Percentiles rank a stretch among this genome's conserved stretches.
These are phyloP conservation scores for Curvularia lunata DNA, from an alignment of 2,329 filamentous ascomycete species.

Conservation along the genomic window DNA sequence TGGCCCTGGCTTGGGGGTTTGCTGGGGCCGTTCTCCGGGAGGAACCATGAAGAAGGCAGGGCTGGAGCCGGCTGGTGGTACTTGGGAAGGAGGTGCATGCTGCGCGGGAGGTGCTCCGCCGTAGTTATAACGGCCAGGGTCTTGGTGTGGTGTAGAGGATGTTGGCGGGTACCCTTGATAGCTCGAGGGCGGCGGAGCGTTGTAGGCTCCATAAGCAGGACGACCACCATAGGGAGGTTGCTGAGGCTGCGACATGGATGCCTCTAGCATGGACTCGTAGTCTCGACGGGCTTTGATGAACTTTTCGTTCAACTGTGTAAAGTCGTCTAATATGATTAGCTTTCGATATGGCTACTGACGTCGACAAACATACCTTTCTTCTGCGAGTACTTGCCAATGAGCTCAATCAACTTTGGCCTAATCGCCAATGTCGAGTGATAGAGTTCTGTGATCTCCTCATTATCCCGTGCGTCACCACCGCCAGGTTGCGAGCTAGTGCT, in stretches of 20 bases:
- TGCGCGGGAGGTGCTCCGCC: constrained; percentile 38
- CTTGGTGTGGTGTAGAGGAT: constrained; percentile 44
- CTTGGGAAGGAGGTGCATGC: constrained; percentile 47
- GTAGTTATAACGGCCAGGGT: constrained; percentile 38
- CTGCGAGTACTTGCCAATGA: constrained; percentile 98
- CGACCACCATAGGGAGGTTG: constrained; percentile 79
- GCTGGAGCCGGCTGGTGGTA: constrained; percentile 46
- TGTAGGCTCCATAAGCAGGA: constrained; percentile 43
- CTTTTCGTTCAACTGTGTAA: constrained; percentile 97
- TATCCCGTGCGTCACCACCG: constrained; percentile 76
- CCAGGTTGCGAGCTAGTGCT: constrained; percentile 71
- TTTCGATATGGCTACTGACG: neutral
- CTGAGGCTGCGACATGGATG: constrained; percentile 94
- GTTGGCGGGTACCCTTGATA: constrained; percentile 44
- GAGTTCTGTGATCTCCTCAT: constrained; percentile 89
- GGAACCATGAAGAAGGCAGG: constrained; percentile 51
- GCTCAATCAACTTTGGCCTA: constrained; percentile 92
- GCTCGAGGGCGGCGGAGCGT: constrained; percentile 39
- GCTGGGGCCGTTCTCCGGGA: constrained; percentile 39
- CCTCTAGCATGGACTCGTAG: constrained; percentile 94
- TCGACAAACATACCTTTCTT: constrained; percentile 76
- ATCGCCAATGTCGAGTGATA: constrained; percentile 96
- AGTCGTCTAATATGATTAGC: constrained; percentile 73
- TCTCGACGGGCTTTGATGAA: constrained; percentile 98
- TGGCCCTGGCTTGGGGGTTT: constrained; percentile 39